Percentiles rank a stretch among this genome's conserved stretches.
Conservation (phyloP, 345 rosid species). For the Citrus mangshanensis region DNA sequence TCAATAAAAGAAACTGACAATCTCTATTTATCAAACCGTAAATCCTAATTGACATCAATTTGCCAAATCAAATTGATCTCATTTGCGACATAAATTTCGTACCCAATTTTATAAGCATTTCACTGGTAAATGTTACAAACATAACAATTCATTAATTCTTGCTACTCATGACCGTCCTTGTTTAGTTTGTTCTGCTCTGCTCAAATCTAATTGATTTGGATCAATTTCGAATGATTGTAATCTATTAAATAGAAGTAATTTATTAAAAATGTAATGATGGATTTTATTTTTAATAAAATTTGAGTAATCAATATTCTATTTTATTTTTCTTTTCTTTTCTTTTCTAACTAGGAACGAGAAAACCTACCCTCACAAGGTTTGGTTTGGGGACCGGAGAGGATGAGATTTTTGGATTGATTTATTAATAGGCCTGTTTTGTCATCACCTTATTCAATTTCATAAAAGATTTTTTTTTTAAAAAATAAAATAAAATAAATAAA, state of each 20-base stretch:
- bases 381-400: background rate
- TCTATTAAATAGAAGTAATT: background rate
- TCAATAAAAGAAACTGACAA: too few species aligned
- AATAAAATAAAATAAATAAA: background rate
- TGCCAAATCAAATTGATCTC: too few species aligned
- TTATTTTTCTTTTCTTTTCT: too few species aligned
- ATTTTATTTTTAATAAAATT: too few species aligned
- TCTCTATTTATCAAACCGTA: too few species aligned
- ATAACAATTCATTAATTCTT: too few species aligned
- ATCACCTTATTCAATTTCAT: background rate
- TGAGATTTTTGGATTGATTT: background rate
- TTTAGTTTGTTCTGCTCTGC: background rate
- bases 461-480: background rate
- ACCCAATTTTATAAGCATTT: too few species aligned
- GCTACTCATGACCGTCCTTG: too few species aligned
- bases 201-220: background rate
- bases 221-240: background rate
- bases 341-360: background rate
- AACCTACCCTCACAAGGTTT: background rate
- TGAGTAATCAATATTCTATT: too few species aligned
- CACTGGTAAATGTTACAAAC: too few species aligned
- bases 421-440: background rate
- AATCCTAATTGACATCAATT: too few species aligned
- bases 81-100: too few species aligned
- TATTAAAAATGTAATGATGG: background rate